A percentile compares a stretch with the other conserved stretches of the same genome.
Evolutionary conservation across 139 green algal species (phyloP).

Genomic region (Chloropicon primus): DNA sequence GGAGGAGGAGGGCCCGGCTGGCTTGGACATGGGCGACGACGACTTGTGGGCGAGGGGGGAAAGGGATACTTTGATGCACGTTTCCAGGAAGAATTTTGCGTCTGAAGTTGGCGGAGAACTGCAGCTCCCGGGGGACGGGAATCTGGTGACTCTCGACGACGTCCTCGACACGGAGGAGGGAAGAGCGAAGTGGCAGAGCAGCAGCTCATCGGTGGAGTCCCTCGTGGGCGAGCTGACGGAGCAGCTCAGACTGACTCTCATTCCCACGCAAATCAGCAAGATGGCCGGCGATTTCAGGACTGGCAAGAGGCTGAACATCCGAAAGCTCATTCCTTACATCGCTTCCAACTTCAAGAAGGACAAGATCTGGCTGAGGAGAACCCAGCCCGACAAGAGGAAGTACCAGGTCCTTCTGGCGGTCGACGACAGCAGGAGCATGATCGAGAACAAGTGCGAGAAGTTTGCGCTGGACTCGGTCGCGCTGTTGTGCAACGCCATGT

Average conservation of each 20-base stretch:
- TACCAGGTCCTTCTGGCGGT: constrained; percentile 90
- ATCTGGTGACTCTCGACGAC: background rate
- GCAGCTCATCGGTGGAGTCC: constrained; percentile 47
- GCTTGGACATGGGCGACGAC: too few species aligned
- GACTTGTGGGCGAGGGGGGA: background rate
- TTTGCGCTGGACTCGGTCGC: constrained; percentile 83
- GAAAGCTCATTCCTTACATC: constrained; percentile 95
- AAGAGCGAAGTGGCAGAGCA: constrained; percentile 33
- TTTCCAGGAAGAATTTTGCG: too few species aligned
- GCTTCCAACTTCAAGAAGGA: constrained; percentile 88
- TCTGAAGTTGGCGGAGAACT: too few species aligned
- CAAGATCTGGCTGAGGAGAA: constrained; percentile 97
- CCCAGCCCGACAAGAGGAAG: constrained; percentile 74
- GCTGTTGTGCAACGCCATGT: constrained; percentile 71
- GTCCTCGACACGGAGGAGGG: constrained; percentile 9
- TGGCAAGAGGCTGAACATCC: constrained; percentile 98
- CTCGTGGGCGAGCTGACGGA: constrained; percentile 77
- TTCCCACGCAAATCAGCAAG: constrained; percentile 73
- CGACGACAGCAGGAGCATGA: constrained; percentile 87
- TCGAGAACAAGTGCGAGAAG: constrained; percentile 65
- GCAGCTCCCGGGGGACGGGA: background rate
- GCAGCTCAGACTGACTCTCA: constrained; percentile 88
- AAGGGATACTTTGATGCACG: too few species aligned
- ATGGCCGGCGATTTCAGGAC: constrained; percentile 87
- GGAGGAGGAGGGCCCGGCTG: background rate